Evolutionary conservation across 2,329 filamentous ascomycete species (phyloP), one percentile per base, ranked within the genome.

Genomic region (Hortaea werneckii): DNA sequence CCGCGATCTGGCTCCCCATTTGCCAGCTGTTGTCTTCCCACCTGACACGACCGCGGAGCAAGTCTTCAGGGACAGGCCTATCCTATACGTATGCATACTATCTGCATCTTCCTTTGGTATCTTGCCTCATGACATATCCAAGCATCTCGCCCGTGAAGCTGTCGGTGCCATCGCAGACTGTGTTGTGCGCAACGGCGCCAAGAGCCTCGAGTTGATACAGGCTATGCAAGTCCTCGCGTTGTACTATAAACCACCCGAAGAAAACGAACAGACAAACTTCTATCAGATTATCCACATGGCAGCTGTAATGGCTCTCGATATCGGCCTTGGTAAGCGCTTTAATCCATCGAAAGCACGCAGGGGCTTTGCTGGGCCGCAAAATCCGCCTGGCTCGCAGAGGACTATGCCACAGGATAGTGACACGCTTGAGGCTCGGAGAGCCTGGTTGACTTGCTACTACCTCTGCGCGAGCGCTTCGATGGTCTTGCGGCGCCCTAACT

Each of bases 231-330:
- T 94, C 3, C 73, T 79, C 5, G 79, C 82, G n/a, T 76, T 88
- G 13, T 94, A 87, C 85, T 94, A 94, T 63, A 81, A 80, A 62
- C 86, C 87, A 11, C 87, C 87, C 0, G 82, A 90, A 54, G 77
- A 85, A 56, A 85, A 85, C 48, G 86, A 94, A 58, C 84, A 92
- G 66, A 78, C 90, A 58, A 92, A 92, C 61, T 94, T 92, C 63
- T 94, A 92, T 67, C 85, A 90, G 67, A 76, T 92, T 53, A 80
- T 87, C 40, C 86, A 94, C 62, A 79, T 87, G 59, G 83, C 85
- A 2, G 82, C 82, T 41, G 77, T 87, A 55, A 86, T 94, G 81
- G 83, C 83, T 27, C 80, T 94, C 45, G 87, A 94, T 55, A 76
- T 94, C 29, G 87, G 87, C 0, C 76, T 94, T 5, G 85, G 82